phyloP scores from a whole-genome alignment of 2,329 filamentous ascomycete genomes.

The Nigrospora osmanthi region DNA sequence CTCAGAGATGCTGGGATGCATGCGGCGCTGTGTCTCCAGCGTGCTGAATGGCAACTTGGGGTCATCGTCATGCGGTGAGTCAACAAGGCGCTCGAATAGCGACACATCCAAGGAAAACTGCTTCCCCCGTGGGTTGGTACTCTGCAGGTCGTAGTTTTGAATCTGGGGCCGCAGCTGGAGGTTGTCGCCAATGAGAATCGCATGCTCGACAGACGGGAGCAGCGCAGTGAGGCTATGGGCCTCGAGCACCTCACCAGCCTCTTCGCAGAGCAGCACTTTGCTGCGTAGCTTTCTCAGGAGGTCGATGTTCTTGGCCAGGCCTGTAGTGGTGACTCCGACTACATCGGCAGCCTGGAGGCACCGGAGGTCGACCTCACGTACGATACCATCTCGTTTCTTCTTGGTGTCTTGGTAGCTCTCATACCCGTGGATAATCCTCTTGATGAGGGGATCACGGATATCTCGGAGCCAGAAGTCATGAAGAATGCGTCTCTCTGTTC shows the following conservation, averaged over 20 bases:
- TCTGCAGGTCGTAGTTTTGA: slow-evolving; percentile 44
- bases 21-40: slow-evolving; percentile 48
- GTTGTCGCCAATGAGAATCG: slow-evolving; percentile 58
- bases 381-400: slow-evolving; percentile 9
- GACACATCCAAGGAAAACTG: slow-evolving; percentile 50
- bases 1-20: slow-evolving; percentile 49
- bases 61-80: slow-evolving; percentile 14
- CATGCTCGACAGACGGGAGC: slow-evolving; percentile 51
- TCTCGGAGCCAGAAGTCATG: slow-evolving; percentile 19
- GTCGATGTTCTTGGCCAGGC: slow-evolving; percentile 42
- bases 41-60: slow-evolving; percentile 18
- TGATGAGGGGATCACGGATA: slow-evolving; percentile 13
- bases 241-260: slow-evolving; percentile 63
- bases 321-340: slow-evolving; percentile 53
- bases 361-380: slow-evolving; percentile 25
- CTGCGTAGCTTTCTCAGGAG: slow-evolving; percentile 38
- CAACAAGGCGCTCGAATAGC: slow-evolving; percentile 51
- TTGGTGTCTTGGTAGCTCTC: slow-evolving; percentile 6
- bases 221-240: slow-evolving; percentile 52
- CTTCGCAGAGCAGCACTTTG: slow-evolving; percentile 57
- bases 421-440: slow-evolving; percentile 2
- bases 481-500: slow-evolving; percentile 14
- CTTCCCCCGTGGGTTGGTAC: slow-evolving; percentile 36
- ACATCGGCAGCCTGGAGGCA: slow-evolving; percentile 33
- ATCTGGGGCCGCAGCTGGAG: slow-evolving; percentile 53